Conservation (phyloP, 306 rosid genomes). For the Vigna angularis region DNA sequence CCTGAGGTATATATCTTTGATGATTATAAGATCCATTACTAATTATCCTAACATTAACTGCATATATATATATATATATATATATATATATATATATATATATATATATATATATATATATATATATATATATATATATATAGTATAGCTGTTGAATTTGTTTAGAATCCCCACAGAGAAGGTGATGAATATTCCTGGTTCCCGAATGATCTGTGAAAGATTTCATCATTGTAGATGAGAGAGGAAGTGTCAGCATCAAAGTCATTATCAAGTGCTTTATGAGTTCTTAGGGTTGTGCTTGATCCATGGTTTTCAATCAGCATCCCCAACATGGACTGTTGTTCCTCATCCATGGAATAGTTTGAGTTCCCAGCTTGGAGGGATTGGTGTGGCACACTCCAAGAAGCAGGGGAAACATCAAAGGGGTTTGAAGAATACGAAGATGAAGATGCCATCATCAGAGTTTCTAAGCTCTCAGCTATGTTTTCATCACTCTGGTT, state of each 20-base stretch:
- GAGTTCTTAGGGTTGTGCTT: slow-evolving; percentile 1
- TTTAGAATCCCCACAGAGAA: slow-evolving; percentile 67
- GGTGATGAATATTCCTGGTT: slow-evolving; percentile 56
- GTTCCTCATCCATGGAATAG: slow-evolving; percentile 45
- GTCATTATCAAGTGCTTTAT: slow-evolving; percentile 46
- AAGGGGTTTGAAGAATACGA: slow-evolving; percentile 44
- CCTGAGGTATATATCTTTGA: not conserved
- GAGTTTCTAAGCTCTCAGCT: slow-evolving; percentile 35
- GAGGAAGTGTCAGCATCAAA: slow-evolving; percentile 55
- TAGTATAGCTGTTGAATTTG: slow-evolving; percentile 2
- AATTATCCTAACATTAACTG: not conserved
- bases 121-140: too few relatives aligned
- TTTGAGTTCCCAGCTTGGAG: slow-evolving; percentile 40
- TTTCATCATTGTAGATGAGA: slow-evolving; percentile 49
- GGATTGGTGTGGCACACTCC: slow-evolving; percentile 34
- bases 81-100: too few relatives aligned
- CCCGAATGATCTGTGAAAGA: slow-evolving; percentile 47
- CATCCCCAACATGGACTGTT: slow-evolving; percentile 52
- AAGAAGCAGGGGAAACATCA: slow-evolving; percentile 46
- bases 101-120: too few relatives aligned
- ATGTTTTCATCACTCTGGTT: slow-evolving; percentile 45
- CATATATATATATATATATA: not conserved
- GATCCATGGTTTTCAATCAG: slow-evolving; percentile 51
- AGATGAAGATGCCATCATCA: slow-evolving; percentile 24
- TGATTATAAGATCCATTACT: not conserved